Evolutionary conservation across 345 rosid genomes (phyloP), one percentile per base, ranked within the genome.

Genomic region (Theobroma cacao): DNA sequence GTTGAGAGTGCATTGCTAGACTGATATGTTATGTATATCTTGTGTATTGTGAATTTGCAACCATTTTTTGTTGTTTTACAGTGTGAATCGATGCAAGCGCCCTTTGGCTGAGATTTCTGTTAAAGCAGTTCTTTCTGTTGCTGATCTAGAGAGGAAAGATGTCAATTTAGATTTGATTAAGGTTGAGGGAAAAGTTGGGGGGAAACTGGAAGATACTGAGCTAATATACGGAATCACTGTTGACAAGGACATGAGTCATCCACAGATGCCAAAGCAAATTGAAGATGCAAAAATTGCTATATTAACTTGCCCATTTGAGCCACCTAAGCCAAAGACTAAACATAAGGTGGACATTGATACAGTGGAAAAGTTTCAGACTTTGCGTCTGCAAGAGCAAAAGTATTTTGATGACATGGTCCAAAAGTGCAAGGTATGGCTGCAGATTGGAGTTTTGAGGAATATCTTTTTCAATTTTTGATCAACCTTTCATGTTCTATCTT

Each of bases 341-440:
- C 99, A 96, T 89, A 96, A 96, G 98, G 97, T 96, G 82, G 99
- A 96, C 74, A 92, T 96, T 83, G 98, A 96, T 85, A 90, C 94
- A 0, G 98, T 96, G 73, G 99, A 96, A 78, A 96, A 94, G 91
- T 96, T 96, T 77, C 90, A 96, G 88, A 90, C 91, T 47, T 78
- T 96, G 76, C 99, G 98, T 63, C 80, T 77, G 86, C 99, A 96
- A 81, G 99, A 96, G 86, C 91, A 84, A 83, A 89, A 92, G 82
- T 96, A 96, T 84, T 96, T 96, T 3, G 98, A 96, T 75, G 95
- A 92, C 87, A 95, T 95, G 98, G 98, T 95, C 82, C 91, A 95
- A 75, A 88, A 91, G 82, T 95, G 97, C 94, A 93, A 93, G 95
- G 99, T 92, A 31, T 47, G 59, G 43, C 43, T 47, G 10, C 24